Evolutionary conservation across 306 rosid genomes (phyloP), one percentile per base, ranked within the genome.

Genomic region (Cicer arietinum): DNA sequence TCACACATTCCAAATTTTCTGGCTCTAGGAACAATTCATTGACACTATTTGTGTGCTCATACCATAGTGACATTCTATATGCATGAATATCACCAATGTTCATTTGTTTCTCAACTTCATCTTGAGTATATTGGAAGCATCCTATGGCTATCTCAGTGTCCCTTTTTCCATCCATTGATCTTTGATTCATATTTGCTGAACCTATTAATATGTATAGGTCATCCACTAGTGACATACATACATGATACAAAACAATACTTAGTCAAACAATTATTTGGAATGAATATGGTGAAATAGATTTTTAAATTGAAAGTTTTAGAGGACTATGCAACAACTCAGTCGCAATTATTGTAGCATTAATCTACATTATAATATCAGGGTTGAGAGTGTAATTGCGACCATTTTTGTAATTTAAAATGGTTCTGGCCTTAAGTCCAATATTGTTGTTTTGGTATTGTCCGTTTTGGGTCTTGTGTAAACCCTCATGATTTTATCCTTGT

Each of bases 101-200:
- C 58, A 48, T 82, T 50, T 67, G 63, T 37, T 66, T 75, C n/a
- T 67, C 52, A 54, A 61, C 75, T 4, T 13, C 79, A 3, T 73
- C 81, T 63, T 68, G 69, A 8, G 69, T 41, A 30, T 30, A 30
- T 52, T 92, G 93, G 84, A 86, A 87, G 90, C 96, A 89, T 57
- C 99, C 97, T 74, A 94, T 86, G 18, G 95, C 99, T 1, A 94
- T 94, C 79, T 94, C 97, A 0, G 92, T 94, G 88, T 94, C 99
- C 40, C 97, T 79, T 67, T 85, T 45, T 3, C 99, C 99, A 9
- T 94, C 99, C 99, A 94, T 92, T 20, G 99, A 94, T 73, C 99
- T 77, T 57, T 92, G 99, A 86, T 94, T 94, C 77, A 94, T 82
- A 71, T 94, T 94, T 6, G 99, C 97, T 10, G 99, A 94, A 79